phyloP scores from a whole-genome alignment of 2,329 filamentous ascomycete species.

The Atkinsonella hypoxylon region DNA sequence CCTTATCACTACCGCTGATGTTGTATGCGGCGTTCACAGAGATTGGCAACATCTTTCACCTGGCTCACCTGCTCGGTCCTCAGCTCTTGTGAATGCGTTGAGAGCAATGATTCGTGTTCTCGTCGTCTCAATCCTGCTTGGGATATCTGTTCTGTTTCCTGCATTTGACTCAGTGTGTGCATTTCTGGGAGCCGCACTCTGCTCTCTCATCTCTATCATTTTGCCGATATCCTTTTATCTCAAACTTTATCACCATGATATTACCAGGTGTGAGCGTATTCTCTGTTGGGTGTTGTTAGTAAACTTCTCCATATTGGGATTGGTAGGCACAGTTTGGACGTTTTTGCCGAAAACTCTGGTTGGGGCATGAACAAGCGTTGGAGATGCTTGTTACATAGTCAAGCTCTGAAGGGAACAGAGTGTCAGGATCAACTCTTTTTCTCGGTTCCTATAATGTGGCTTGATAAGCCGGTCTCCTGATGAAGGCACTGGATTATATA shows the following conservation, averaged over 20 bases:
- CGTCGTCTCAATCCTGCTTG: conserved; percentile 59
- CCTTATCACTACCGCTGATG: conserved; percentile 74
- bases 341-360: conserved; percentile 72
- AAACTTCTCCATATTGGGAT: conserved; percentile 56
- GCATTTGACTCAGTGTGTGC: conserved; percentile 86
- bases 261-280: conserved; percentile 49
- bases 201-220: conserved; percentile 89
- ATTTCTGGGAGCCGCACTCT: conserved; percentile 78
- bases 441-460: no score
- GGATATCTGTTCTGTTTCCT: conserved; percentile 58
- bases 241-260: conserved; percentile 71
- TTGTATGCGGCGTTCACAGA: conserved; percentile 61
- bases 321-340: conserved; percentile 74
- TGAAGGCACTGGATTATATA: no score
- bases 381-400: neutral
- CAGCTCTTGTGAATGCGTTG: conserved; percentile 33
- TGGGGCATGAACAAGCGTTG: conserved; percentile 29
- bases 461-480: no score
- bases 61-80: conserved; percentile 25
- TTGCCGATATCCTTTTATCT: conserved; percentile 81
- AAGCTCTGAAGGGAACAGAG: neutral
- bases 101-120: conserved; percentile 52
- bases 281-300: conserved; percentile 59
- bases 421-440: no score
- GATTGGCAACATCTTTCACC: conserved; percentile 22